Base-by-base conservation (phyloP, 164 flowering plant genomes). In the Macadamia tetraphylla region DNA sequence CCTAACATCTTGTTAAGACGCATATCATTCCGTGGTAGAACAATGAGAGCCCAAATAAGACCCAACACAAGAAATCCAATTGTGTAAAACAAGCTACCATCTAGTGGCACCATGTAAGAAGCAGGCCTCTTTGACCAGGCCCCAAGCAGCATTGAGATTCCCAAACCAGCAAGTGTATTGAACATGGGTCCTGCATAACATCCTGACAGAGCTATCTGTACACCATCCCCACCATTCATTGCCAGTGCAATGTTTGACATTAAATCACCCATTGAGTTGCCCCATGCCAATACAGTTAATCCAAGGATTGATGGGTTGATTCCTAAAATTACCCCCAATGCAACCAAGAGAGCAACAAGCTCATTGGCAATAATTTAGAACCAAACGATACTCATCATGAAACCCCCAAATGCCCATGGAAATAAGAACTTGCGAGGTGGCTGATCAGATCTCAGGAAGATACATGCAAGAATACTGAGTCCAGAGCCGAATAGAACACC, bases 251-350 rank as follows among this genome's bases (percentile, higher is more conserved):
- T 23, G 23, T 23, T 23, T 23, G 23, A 23, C 23, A 1, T 46
- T 90, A 88, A 64, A 79, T 90, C 97, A 48, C 96, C 99, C 88
- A 90, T 86, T 8, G 97, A 94, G 70, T 92, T 94, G 0, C 99
- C 99, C 97, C 99, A 94, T 42, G 97, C 99, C 70, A 94, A 73
- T n/a, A 92, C 90, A 46, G 99, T 94, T 58, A 94, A 60, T 52
- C 90, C 99, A 52, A 92, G 88, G 65, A 92, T 82, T 9, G 97
- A 90, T 4, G 99, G 97, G 56, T 81, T 94, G n/a, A 90, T 86
- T 31, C 87, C 96, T 7, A 86, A 74, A 55, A 92, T 79, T 9
- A 78, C 70, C 51, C 99, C 97, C 0, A 90, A 71, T 55, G 91
- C 84, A 6, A 90, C 90, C 66, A 94, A 66, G 30, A 94, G 76